Evolutionary conservation across 352 stramenopile species (phyloP), one percentile per base, ranked within the genome.

Genomic region (Pythium sukuiense): DNA sequence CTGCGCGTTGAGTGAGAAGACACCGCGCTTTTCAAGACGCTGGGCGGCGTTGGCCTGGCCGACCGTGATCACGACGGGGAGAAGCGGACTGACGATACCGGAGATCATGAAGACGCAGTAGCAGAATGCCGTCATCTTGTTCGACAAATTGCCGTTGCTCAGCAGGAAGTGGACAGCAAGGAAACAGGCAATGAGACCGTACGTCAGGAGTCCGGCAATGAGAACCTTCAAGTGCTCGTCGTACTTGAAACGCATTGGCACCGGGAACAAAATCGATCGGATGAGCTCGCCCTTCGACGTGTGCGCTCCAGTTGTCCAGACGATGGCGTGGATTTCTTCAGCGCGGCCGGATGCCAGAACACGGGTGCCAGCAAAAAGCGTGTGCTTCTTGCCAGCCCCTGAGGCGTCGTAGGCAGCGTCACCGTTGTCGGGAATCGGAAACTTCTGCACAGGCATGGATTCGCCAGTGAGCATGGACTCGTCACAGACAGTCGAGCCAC

Each of bases 201-300:
- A 85, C 18, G 89, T 39, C 26, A 95, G 79, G 24, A 98, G 71
- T 55, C 95, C 83, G 26, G 67, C 63, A 46, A 97, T 81, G 20
- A 97, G 78, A 2, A 83, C 78, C 61, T 92, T 87, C 4, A 98
- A 76, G 72, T 98, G 88, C 30, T 92, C 77, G 63, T 98, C 87
- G 72, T 96, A 97, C 77, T 98, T 96, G 78, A 98, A 97, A 52
- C 88, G 76, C 65, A 97, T 88, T 9, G 83, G 82, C 29, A 85
- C 67, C 6, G 89, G 92, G 63, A 86, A 96, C 56, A 97, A 66
- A 61, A 98, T 95, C 6, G 89, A 80, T 50, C 88, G 77, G 6
- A 98, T 75, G 24, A 98, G 67, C 65, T 97, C 80, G 8, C 92
- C 92, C 49, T 85, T 85, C 11, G 75, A 87, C 7, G 92, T 97